phyloP scores from a whole-genome alignment of 2,329 filamentous ascomycete species.

The Botrytis paeoniae region DNA sequence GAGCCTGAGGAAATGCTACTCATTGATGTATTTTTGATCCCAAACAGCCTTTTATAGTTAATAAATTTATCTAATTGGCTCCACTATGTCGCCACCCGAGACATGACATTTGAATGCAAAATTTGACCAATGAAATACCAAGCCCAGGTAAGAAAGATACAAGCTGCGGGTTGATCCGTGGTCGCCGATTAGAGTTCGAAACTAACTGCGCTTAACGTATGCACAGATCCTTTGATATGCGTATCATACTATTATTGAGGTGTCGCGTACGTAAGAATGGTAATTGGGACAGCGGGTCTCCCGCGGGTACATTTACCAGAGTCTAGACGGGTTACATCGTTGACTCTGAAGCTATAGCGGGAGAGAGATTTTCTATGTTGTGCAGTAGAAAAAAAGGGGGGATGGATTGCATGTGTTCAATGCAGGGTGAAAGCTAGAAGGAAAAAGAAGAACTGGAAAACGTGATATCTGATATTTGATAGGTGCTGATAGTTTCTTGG shows the following conservation, averaged over 20 bases:
- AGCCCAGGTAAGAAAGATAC: neutral
- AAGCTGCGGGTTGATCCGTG: neutral
- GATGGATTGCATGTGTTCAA: neutral
- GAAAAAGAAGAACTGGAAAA: neutral
- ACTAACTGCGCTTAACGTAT: neutral
- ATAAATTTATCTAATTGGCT: neutral
- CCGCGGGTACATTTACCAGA: neutral
- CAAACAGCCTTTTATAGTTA: neutral
- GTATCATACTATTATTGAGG: neutral
- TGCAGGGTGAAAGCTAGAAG: neutral
- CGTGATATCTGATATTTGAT: neutral
- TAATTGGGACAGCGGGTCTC: neutral
- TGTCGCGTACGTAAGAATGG: neutral
- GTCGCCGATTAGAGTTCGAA: conserved; percentile 9
- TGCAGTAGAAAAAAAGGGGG: neutral
- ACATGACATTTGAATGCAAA: neutral
- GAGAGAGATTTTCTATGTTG: neutral
- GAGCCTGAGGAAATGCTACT: neutral
- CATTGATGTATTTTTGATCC: neutral
- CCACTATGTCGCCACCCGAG: neutral
- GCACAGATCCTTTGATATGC: neutral
- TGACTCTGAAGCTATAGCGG: neutral
- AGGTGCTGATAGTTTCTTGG: neutral
- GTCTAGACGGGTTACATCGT: neutral
- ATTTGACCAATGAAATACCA: neutral